Evolutionary conservation across 1,139 yeast species (phyloP).

Genomic region (Yamadazyma atlantica): DNA sequence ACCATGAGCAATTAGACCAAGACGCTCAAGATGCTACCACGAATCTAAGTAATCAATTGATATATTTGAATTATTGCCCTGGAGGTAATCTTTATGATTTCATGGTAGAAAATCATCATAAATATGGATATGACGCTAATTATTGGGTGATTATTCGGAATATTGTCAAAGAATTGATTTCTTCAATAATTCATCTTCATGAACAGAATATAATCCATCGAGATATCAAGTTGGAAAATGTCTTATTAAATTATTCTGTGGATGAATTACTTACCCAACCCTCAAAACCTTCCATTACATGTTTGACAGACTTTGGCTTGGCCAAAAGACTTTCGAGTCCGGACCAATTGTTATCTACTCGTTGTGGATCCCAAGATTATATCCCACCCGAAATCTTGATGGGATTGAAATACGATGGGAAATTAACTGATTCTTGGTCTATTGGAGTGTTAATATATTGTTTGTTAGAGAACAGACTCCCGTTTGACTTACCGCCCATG

Average conservation of each 20-base stretch:
- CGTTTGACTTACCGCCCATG: slow-evolving; percentile 69
- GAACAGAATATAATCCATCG: slow-evolving; percentile 70
- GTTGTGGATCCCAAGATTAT: slow-evolving; percentile 96
- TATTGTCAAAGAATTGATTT: slow-evolving; percentile 65
- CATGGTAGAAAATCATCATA: slow-evolving; percentile 24
- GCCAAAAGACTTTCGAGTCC: slow-evolving; percentile 63
- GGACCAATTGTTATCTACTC: slow-evolving; percentile 67
- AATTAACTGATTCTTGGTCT: slow-evolving; percentile 91
- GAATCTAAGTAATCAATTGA: slow-evolving; percentile 32
- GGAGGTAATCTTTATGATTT: slow-evolving; percentile 85
- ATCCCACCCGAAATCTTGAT: slow-evolving; percentile 89
- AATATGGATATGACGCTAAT: slow-evolving; percentile 21
- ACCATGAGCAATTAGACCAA: slow-evolving; percentile 5
- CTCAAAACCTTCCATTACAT: slow-evolving; percentile 42
- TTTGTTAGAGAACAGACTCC: slow-evolving; percentile 78
- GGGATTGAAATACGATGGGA: slow-evolving; percentile 90
- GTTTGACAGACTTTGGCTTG: slow-evolving; percentile 85
- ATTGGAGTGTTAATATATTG: slow-evolving; percentile 87
- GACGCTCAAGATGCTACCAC: slow-evolving; percentile 25
- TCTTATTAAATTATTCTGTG: slow-evolving; percentile 46
- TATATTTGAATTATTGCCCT: slow-evolving; percentile 71
- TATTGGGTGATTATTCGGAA: slow-evolving; percentile 54
- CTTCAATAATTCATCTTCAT: slow-evolving; percentile 77
- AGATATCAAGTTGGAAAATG: slow-evolving; percentile 83
- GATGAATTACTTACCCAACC: slow-evolving; percentile 15